Conservation (phyloP, 352 stramenopile genomes). For the Phytophthora uliginosa region DNA sequence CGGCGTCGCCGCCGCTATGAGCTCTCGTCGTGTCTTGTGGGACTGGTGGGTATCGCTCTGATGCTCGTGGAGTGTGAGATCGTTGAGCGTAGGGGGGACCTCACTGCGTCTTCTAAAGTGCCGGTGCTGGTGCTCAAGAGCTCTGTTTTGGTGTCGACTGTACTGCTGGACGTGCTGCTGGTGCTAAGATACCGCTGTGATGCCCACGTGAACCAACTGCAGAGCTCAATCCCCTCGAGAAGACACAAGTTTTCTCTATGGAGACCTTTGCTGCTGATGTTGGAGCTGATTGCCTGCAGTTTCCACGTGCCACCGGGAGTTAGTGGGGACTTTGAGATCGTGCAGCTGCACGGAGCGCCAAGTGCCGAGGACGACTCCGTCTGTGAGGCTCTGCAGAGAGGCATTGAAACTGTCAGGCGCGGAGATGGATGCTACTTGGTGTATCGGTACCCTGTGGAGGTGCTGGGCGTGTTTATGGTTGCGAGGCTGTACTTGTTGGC, state of each 20-base stretch:
- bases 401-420: constrained; percentile 41
- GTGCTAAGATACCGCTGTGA: constrained; percentile 61
- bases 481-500: constrained; percentile 71
- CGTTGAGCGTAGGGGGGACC: not conserved
- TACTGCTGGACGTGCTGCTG: constrained; percentile 54
- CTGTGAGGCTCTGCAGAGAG: constrained; percentile 28
- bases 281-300: constrained; percentile 71
- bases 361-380: constrained; percentile 15
- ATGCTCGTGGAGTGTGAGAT: constrained; percentile 56
- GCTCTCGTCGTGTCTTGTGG: constrained; percentile 55
- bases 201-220: constrained; percentile 59
- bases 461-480: constrained; percentile 77
- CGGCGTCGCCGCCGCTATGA: constrained; percentile 55
- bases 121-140: constrained; percentile 50
- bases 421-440: constrained; percentile 63
- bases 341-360: constrained; percentile 55
- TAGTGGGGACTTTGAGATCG: constrained; percentile 46
- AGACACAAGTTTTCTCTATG: constrained; percentile 32
- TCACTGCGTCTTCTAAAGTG: not conserved
- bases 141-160: constrained; percentile 43
- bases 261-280: constrained; percentile 40
- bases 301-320: constrained; percentile 75
- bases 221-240: constrained; percentile 50
- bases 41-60: constrained; percentile 57
- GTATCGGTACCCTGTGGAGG: constrained; percentile 73